Percentiles rank a stretch among this genome's conserved stretches.
Evolutionary conservation across 495 filamentous ascomycete genomes (phyloP).

Genomic region (Polyplosphaeria fusca): DNA sequence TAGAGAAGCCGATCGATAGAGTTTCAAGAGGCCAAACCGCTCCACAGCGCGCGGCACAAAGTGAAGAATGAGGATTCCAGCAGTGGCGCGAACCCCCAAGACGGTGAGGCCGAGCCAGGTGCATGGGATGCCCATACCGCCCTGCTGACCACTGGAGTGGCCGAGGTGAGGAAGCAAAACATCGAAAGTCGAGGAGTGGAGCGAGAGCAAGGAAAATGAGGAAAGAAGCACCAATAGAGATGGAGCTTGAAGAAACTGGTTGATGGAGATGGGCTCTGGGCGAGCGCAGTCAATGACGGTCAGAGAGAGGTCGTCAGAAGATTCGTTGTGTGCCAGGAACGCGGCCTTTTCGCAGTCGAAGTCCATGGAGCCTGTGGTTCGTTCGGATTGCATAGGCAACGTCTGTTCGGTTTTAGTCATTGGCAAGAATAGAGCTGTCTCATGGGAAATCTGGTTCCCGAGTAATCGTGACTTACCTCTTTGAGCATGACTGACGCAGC

Average conservation of each 20-base stretch:
- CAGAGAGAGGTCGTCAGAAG: slow-evolving; percentile 24
- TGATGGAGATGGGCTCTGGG: slow-evolving; percentile 44
- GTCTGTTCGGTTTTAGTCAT: slow-evolving; percentile 35
- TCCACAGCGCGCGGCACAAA: slow-evolving; percentile 38
- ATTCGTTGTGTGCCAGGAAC: slow-evolving; percentile 39
- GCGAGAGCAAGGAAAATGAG: slow-evolving; percentile 46
- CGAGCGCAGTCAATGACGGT: slow-evolving; percentile 36
- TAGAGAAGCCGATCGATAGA: slow-evolving; percentile 42
- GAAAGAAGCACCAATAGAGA: slow-evolving; percentile 45
- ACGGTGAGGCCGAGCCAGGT: slow-evolving; percentile 42
- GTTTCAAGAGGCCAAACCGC: slow-evolving; percentile 42
- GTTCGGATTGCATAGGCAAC: slow-evolving; percentile 33
- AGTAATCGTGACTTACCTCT: slow-evolving; percentile 40
- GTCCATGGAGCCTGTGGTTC: slow-evolving; percentile 23
- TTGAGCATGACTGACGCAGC: slow-evolving; percentile 41
- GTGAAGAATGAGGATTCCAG: slow-evolving; percentile 39
- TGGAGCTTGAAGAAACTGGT: slow-evolving; percentile 44
- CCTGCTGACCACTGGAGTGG: slow-evolving; percentile 43
- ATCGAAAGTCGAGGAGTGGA: slow-evolving; percentile 48
- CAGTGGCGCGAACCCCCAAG: slow-evolving; percentile 38
- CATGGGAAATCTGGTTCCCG: slow-evolving; percentile 7
- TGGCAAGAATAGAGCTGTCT: slow-evolving; percentile 17
- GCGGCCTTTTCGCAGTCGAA: slow-evolving; percentile 44
- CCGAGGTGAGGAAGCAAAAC: slow-evolving; percentile 47
- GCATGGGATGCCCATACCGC: slow-evolving; percentile 48